phyloP scores from a whole-genome alignment of 495 filamentous ascomycete genomes.

The Penicillium pulvis region DNA sequence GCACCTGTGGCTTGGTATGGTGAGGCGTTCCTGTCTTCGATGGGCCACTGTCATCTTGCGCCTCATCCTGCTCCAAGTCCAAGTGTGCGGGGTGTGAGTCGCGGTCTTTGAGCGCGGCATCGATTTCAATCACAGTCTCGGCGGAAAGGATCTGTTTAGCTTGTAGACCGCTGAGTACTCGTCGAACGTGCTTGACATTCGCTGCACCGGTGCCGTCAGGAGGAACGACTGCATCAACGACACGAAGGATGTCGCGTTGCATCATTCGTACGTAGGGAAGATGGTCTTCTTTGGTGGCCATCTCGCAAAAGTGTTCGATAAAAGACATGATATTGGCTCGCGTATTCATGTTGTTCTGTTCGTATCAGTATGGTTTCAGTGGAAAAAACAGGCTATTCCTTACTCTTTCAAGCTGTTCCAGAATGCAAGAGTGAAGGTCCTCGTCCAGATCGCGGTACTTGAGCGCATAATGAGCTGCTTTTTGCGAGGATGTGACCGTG shows the following conservation, averaged over 20 bases:
- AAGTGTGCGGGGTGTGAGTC: conserved; percentile 53
- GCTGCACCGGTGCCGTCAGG: conserved; percentile 87
- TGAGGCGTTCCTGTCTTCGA: conserved; percentile 36
- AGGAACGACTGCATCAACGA: conserved; percentile 82
- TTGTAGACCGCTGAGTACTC: conserved; percentile 71
- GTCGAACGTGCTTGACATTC: conserved; percentile 89
- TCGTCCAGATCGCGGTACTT: conserved; percentile 92
- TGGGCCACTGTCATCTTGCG: conserved; percentile 24
- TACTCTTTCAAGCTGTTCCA: conserved; percentile 90
- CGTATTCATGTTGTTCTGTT: conserved; percentile 88
- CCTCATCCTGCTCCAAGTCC: conserved; percentile 41
- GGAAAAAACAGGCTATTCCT: conserved; percentile 12
- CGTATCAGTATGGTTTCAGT: too few species aligned
- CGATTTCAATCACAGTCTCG: conserved; percentile 73
- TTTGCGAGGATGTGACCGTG: conserved; percentile 81
- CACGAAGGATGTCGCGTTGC: conserved; percentile 83
- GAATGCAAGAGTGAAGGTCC: conserved; percentile 93
- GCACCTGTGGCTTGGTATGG: conserved; percentile 37
- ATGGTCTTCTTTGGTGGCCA: conserved; percentile 73
- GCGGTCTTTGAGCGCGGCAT: conserved; percentile 74
- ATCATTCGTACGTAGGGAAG: conserved; percentile 87
- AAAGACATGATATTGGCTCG: conserved; percentile 99
- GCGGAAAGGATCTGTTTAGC: conserved; percentile 65
- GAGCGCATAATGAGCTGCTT: conserved; percentile 92
- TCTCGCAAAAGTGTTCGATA: conserved; percentile 90